Evolutionary conservation across 2,329 filamentous ascomycete species (phyloP), one percentile per base, ranked within the genome.

Genomic region (Elsinoe fawcettii): DNA sequence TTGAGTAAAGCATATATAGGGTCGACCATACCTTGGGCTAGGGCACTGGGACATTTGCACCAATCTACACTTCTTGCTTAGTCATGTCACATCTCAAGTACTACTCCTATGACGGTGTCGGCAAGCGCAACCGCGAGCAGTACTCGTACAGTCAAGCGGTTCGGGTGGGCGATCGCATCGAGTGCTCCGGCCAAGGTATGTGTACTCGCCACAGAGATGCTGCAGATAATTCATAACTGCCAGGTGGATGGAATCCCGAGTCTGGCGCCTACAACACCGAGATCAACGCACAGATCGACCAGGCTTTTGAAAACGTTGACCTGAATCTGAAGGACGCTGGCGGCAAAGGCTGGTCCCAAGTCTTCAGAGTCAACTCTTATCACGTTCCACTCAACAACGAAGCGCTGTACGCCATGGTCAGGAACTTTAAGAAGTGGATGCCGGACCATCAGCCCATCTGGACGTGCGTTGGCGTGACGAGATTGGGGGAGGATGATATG

Each of bases 291-390:
- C 61, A 72, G 49, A 70, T 71, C 59, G 66, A 68, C 27, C 69
- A 70, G 55, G 78, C 80, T 0, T 85, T 85, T 62, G 66, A 64
- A 2, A 85, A 84, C 57, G 77, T 83, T 8, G 79, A 85, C 1
- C 64, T 72, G 4, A 70, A 66, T 25, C 67, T 85, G 3, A 74
- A 72, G 41, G 63, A 75, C 14, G 80, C 80, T 0, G 82, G 82
- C 1, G 79, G 78, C 0, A 75, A 78, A 58, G 80, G 79, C 2
- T 81, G 77, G 77, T 65, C 66, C n/a, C 78, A 83, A 58, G 81
- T 84, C 0, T 72, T 64, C 55, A 60, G 67, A 7, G 61, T 72
- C 5, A 67, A 67, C 22, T 62, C 60, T 25, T 67, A 67, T 55
- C 65, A 67, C 58, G 56, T 66, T 1, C 59, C 60, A 3, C 7